These are phyloP conservation scores for Lactifluus rugatus DNA, from an alignment of 768 basidiomycete species.

Conservation along the genomic window DNA sequence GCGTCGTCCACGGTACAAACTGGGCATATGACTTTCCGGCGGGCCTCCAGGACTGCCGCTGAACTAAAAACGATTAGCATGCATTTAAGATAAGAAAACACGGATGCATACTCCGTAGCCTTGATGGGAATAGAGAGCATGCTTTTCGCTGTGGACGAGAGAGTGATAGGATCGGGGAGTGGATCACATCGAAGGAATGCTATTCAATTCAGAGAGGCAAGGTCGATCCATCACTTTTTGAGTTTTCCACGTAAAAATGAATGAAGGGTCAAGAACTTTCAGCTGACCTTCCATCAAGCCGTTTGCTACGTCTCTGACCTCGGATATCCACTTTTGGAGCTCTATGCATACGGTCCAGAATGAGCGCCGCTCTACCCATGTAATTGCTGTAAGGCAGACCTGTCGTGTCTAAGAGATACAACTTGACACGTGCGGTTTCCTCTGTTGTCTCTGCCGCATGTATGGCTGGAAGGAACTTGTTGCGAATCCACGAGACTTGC, in stretches of 20 bases:
- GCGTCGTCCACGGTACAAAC: slow-evolving; percentile 49
- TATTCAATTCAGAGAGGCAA: background rate
- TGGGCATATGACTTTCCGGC: slow-evolving; percentile 49
- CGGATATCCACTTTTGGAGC: slow-evolving; percentile 37
- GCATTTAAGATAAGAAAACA: background rate
- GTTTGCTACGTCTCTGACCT: slow-evolving; percentile 45
- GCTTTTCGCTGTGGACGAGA: slow-evolving; percentile 46
- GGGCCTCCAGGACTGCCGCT: slow-evolving; percentile 40
- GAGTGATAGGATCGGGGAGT: slow-evolving; percentile 46
- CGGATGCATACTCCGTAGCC: slow-evolving; percentile 34
- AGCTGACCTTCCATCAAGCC: slow-evolving; percentile 39
- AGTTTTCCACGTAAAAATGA: background rate
- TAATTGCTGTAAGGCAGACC: slow-evolving; percentile 32
- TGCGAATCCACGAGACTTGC: slow-evolving; percentile 87
- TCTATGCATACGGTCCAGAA: background rate
- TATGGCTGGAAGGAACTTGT: slow-evolving; percentile 75
- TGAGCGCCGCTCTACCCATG: slow-evolving; percentile 35
- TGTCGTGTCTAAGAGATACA: slow-evolving; percentile 62
- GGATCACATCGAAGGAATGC: slow-evolving; percentile 20
- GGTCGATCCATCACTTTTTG: background rate
- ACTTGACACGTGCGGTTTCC: slow-evolving; percentile 29
- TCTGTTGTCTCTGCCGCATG: slow-evolving; percentile 34
- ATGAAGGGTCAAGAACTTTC: background rate
- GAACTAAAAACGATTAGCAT: slow-evolving; percentile 38
- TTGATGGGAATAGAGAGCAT: slow-evolving; percentile 41